Conservation (phyloP, 1,284 basidiomycete species). For the Austroboletus sp. region DNA sequence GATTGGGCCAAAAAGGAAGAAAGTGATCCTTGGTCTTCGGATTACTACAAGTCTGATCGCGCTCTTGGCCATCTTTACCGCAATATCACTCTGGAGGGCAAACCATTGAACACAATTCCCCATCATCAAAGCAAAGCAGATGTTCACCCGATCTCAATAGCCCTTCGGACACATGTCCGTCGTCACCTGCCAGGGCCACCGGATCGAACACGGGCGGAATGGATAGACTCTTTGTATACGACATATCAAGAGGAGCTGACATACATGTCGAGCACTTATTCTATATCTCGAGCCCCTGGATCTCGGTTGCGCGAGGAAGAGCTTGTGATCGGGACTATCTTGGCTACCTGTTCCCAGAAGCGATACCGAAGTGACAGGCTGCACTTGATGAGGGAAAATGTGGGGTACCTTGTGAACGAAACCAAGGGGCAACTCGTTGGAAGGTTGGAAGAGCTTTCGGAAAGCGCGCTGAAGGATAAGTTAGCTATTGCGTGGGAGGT, state of each 20-base stretch:
- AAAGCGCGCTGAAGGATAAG: constrained; percentile 36
- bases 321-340: constrained; percentile 64
- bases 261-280: constrained; percentile 65
- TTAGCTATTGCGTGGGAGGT: constrained; percentile 56
- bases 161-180: constrained; percentile 39
- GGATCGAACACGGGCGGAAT: constrained; percentile 29
- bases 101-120: constrained; percentile 25
- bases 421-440: constrained; percentile 42
- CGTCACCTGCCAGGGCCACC: constrained; percentile 32
- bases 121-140: constrained; percentile 24
- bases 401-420: constrained; percentile 49
- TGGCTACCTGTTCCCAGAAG: constrained; percentile 56
- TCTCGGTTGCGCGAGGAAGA: constrained; percentile 62
- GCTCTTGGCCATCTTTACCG: constrained; percentile 67
- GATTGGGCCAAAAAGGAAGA: constrained; percentile 72
- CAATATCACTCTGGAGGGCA: constrained; percentile 45
- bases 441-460: constrained; percentile 19
- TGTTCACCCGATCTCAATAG: constrained; percentile 45
- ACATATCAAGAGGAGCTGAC: constrained; percentile 57
- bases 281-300: constrained; percentile 52
- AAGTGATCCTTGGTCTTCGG: constrained; percentile 46
- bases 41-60: constrained; percentile 63
- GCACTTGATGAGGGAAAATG: constrained; percentile 57
- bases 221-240: constrained; percentile 40
- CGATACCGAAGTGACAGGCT: constrained; percentile 55